A percentile compares a stretch with the other conserved stretches of the same genome.
phyloP scores from a whole-genome alignment of 1,284 basidiomycete species.

The Malassezia obtusa region DNA sequence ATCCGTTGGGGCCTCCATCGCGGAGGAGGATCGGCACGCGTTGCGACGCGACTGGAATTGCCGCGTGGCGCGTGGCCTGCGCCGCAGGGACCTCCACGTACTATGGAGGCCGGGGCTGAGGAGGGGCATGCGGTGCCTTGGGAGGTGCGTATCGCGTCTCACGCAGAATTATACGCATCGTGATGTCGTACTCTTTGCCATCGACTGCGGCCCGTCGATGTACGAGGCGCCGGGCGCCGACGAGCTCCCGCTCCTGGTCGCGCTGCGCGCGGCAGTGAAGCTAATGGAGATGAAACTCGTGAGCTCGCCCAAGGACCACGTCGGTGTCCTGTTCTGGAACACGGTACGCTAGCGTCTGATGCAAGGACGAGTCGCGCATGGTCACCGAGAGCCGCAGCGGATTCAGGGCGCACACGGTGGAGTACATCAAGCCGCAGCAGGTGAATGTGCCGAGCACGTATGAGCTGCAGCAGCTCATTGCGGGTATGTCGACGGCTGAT shows the following conservation, averaged over 20 bases:
- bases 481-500: slow-evolving; percentile 52
- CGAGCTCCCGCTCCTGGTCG: slow-evolving; percentile 51
- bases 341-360: slow-evolving; percentile 56
- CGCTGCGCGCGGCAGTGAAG: slow-evolving; percentile 70
- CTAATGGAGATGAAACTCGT: slow-evolving; percentile 82
- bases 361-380: slow-evolving; percentile 12
- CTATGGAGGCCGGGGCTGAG: background rate
- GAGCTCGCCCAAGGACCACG: slow-evolving; percentile 71
- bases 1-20: slow-evolving; percentile 9
- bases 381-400: slow-evolving; percentile 1
- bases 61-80: slow-evolving; percentile 1
- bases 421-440: slow-evolving; percentile 59
- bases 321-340: slow-evolving; percentile 84
- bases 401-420: slow-evolving; percentile 40
- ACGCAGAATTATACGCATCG: slow-evolving; percentile 16
- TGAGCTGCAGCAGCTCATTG: slow-evolving; percentile 52
- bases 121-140: slow-evolving; percentile 11
- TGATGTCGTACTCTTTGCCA: slow-evolving; percentile 62
- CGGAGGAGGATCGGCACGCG: background rate
- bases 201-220: slow-evolving; percentile 87
- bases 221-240: slow-evolving; percentile 50
- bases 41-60: slow-evolving; percentile 2
- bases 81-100: background rate
- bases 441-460: slow-evolving; percentile 61
- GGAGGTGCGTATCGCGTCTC: slow-evolving; percentile 3